phyloP scores from a whole-genome alignment of 2,329 filamentous ascomycete genomes.

The Xylariomycetidae sp. region DNA sequence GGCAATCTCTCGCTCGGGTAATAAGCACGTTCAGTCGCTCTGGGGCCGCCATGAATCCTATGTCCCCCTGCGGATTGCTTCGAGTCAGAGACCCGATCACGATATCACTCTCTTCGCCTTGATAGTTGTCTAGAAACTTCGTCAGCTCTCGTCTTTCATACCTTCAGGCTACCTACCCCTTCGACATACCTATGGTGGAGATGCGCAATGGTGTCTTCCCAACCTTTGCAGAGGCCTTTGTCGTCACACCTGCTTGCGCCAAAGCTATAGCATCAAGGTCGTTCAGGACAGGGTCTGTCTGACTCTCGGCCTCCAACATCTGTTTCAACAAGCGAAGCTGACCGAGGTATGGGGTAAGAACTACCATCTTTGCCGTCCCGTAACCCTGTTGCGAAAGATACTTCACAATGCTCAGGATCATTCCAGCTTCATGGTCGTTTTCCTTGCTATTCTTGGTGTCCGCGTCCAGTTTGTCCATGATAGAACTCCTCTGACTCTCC shows the following conservation, averaged over 20 bases:
- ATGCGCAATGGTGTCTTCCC: constrained; percentile 50
- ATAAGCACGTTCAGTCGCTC: constrained; percentile 66
- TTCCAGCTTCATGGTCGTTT: constrained; percentile 59
- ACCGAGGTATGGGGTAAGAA: constrained; percentile 68
- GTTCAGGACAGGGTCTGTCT: constrained; percentile 62
- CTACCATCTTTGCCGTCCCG: constrained; percentile 55
- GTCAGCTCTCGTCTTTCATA: too few species aligned
- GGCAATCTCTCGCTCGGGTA: constrained; percentile 56
- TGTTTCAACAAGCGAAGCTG: constrained; percentile 55
- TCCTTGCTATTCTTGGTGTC: constrained; percentile 47
- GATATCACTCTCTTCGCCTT: constrained; percentile 71
- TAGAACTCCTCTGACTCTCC: constrained; percentile 39
- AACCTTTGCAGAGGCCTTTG: constrained; percentile 42
- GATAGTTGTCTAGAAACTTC: constrained; percentile 59
- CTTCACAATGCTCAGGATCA: constrained; percentile 58
- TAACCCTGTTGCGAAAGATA: constrained; percentile 71
- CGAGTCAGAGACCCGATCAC: constrained; percentile 63
- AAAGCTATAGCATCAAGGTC: constrained; percentile 63
- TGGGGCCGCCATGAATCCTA: constrained; percentile 63
- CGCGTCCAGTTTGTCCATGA: constrained; percentile 46
- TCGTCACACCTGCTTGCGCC: constrained; percentile 55
- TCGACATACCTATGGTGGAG: constrained; percentile 61
- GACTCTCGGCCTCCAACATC: constrained; percentile 45
- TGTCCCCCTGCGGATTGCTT: constrained; percentile 57
- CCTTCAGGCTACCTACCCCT: not conserved